phyloP scores from a whole-genome alignment of 73 alveolate genomes.

The Paraurostyla sp. region DNA sequence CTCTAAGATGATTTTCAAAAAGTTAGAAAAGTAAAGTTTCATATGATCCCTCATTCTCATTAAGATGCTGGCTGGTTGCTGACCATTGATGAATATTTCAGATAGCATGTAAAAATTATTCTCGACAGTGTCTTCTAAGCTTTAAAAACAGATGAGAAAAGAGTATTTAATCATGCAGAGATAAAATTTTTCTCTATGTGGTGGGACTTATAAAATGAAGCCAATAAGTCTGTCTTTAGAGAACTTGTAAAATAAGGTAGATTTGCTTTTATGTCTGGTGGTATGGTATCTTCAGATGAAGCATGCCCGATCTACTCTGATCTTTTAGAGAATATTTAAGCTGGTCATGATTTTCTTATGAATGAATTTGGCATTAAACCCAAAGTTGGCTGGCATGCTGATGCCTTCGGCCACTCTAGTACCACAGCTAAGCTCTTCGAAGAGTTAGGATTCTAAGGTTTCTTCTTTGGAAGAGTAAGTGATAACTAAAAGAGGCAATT shows the following conservation, averaged over 20 bases:
- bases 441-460: conserved; percentile 96
- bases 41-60: conserved; percentile 67
- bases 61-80: conserved; percentile 67
- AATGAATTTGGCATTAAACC: conserved; percentile 87
- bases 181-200: conserved; percentile 89
- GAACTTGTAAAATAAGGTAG: conserved; percentile 79
- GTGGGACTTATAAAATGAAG: conserved; percentile 86
- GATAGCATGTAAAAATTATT: conserved; percentile 64
- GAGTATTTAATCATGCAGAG: conserved; percentile 93
- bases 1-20: no score
- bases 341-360: conserved; percentile 90
- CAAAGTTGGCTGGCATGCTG: conserved; percentile 96
- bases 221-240: conserved; percentile 54
- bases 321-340: conserved; percentile 84
- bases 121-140: conserved; percentile 67
- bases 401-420: conserved; percentile 96
- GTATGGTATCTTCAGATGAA: conserved; percentile 95
- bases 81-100: conserved; percentile 49
- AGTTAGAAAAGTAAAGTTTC: no score
- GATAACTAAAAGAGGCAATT: conserved; percentile 84
- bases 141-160: conserved; percentile 71
- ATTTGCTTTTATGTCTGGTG: conserved; percentile 91
- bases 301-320: conserved; percentile 92
- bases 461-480: conserved; percentile 90
- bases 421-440: conserved; percentile 91